A percentile compares a stretch with the other conserved stretches of the same genome.
Conservation (phyloP, 495 filamentous ascomycete genomes). For the Filosporella fistucella region DNA sequence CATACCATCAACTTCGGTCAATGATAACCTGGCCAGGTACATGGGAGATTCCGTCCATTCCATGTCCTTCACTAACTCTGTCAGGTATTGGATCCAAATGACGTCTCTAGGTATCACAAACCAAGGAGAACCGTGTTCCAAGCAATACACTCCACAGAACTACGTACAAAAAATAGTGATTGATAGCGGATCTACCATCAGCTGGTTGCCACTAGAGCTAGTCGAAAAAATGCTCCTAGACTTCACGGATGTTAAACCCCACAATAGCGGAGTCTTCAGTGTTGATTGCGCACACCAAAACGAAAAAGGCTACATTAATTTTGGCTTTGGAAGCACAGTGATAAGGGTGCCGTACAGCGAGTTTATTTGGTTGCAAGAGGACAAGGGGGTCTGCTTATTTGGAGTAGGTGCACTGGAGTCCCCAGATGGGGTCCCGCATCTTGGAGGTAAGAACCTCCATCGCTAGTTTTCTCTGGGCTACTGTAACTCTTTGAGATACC, state of each 20-base stretch:
- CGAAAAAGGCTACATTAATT: constrained; percentile 6
- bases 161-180: constrained; percentile 7
- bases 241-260: constrained; percentile 1
- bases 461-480: background rate
- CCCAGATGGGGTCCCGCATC: no score
- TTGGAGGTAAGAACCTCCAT: background rate
- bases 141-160: background rate
- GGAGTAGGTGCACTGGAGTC: background rate
- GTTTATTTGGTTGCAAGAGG: background rate
- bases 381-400: background rate
- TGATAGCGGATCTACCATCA: constrained; percentile 10
- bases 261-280: background rate
- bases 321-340: constrained; percentile 8
- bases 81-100: constrained; percentile 17
- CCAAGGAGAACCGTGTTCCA: background rate
- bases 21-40: constrained; percentile 10
- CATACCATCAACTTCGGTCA: background rate
- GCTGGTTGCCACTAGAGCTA: constrained; percentile 1
- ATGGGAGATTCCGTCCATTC: background rate
- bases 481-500: background rate
- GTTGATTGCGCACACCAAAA: background rate
- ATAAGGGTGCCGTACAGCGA: constrained; percentile 11
- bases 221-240: constrained; percentile 1
- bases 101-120: constrained; percentile 5
- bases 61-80: background rate